phyloP scores from a whole-genome alignment of 371 early-diverging fungal species.

The Mortierella sp. region DNA sequence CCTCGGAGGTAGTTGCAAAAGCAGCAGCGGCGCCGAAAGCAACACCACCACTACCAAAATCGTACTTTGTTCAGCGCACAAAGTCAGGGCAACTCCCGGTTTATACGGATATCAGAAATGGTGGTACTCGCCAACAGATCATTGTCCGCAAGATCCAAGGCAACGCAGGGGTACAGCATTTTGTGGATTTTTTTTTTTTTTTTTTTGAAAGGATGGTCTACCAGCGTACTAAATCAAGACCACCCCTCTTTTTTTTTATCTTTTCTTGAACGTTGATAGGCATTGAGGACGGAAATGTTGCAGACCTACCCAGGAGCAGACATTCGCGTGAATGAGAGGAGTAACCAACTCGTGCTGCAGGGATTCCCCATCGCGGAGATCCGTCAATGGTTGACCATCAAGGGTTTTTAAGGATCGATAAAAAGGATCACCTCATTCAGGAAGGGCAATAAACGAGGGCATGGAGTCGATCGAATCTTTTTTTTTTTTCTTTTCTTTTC shows the following conservation, averaged over 20 bases:
- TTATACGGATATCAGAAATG: conserved; percentile 48
- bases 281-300: conserved; percentile 41
- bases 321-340: conserved; percentile 42
- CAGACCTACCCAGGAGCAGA: conserved; percentile 38
- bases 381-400: conserved; percentile 51
- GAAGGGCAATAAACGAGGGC: background rate
- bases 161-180: conserved; percentile 34
- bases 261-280: conserved; percentile 11
- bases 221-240: background rate
- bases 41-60: conserved; percentile 28
- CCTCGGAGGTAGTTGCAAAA: conserved; percentile 9
- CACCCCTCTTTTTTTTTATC: background rate
- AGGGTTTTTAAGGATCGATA: conserved; percentile 33
- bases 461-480: too few relatives aligned
- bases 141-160: conserved; percentile 52
- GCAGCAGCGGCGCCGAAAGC: conserved; percentile 4
- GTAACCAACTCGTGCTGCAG: conserved; percentile 47
- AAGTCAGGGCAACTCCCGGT: conserved; percentile 51
- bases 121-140: conserved; percentile 31
- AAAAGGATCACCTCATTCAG: too few relatives aligned
- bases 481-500: too few relatives aligned
- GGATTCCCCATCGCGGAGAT: conserved; percentile 47
- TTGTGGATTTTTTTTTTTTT: background rate
- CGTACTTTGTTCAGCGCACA: conserved; percentile 53
- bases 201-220: background rate